Percentiles rank a stretch among this genome's conserved stretches.
Evolutionary conservation across 148 eudicot genomes (phyloP).

Genomic region (Vaccinium vitisidaea): DNA sequence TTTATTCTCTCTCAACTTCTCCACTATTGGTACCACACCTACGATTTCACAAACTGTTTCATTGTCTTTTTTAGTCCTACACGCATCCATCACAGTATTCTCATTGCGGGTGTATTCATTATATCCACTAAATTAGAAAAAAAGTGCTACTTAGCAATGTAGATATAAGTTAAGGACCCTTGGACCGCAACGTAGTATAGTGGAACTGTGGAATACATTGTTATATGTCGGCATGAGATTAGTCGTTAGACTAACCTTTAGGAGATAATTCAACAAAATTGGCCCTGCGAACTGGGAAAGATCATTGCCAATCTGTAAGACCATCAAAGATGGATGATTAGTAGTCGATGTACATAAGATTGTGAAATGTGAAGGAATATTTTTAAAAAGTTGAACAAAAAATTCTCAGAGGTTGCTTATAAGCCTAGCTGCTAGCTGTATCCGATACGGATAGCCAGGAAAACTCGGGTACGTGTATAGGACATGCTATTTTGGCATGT

Average conservation of each 20-base stretch:
- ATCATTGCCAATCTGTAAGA: slow-evolving; percentile 52
- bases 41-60: too few species aligned
- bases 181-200: slow-evolving; percentile 6
- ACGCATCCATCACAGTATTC: too few species aligned
- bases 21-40: too few species aligned
- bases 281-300: slow-evolving; percentile 65
- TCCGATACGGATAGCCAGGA: too few species aligned
- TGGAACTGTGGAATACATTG: slow-evolving; percentile 11
- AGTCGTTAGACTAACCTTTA: slow-evolving; percentile 34
- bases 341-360: background rate
- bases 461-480: too few species aligned
- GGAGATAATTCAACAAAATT: slow-evolving; percentile 48
- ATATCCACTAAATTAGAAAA: background rate
- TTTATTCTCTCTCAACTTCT: too few species aligned
- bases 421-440: background rate
- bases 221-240: background rate
- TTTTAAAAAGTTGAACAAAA: too few species aligned
- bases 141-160: background rate
- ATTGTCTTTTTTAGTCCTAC: too few species aligned
- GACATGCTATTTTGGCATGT: too few species aligned
- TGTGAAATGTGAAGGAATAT: background rate
- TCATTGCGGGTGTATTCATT: background rate
- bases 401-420: background rate
- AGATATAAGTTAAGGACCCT: background rate
- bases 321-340: slow-evolving; percentile 4